Percentiles rank a stretch among this genome's conserved stretches.
phyloP scores from a whole-genome alignment of 352 stramenopile species.

The Globisporangium uncinulatum region DNA sequence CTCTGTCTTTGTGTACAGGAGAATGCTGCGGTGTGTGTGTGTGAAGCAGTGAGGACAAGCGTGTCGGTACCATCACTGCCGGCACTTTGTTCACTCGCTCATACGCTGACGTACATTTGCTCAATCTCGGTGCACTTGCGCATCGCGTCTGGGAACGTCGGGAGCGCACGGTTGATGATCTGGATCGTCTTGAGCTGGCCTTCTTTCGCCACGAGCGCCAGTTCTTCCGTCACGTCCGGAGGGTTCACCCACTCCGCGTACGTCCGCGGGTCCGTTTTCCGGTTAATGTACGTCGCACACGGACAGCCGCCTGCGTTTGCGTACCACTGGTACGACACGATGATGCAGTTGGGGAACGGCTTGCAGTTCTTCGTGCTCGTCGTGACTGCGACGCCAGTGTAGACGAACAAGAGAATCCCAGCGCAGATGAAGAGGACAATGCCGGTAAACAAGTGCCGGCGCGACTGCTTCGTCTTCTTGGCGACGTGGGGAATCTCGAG shows the following conservation, averaged over 20 bases:
- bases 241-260: conserved; percentile 34
- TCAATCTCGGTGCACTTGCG: conserved; percentile 24
- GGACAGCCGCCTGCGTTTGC: conserved; percentile 17
- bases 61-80: neutral
- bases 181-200: conserved; percentile 36
- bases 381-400: conserved; percentile 20
- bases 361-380: conserved; percentile 25
- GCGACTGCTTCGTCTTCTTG: conserved; percentile 16
- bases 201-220: conserved; percentile 21
- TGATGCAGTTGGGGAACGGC: conserved; percentile 24
- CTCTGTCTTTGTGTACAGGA: conserved; percentile 29
- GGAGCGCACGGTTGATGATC: conserved; percentile 35
- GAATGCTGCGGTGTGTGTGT: conserved; percentile 14
- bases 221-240: conserved; percentile 19
- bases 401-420: conserved; percentile 21
- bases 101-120: conserved; percentile 16
- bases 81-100: neutral
- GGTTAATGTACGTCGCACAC: conserved; percentile 37
- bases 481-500: conserved; percentile 7
- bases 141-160: conserved; percentile 28
- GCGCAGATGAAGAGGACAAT: conserved; percentile 35
- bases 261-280: conserved; percentile 16
- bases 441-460: conserved; percentile 24
- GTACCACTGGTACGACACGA: conserved; percentile 40
- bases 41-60: neutral